phyloP scores from a whole-genome alignment of 1,139 yeast genomes.

The Sugiyamaella japonica region DNA sequence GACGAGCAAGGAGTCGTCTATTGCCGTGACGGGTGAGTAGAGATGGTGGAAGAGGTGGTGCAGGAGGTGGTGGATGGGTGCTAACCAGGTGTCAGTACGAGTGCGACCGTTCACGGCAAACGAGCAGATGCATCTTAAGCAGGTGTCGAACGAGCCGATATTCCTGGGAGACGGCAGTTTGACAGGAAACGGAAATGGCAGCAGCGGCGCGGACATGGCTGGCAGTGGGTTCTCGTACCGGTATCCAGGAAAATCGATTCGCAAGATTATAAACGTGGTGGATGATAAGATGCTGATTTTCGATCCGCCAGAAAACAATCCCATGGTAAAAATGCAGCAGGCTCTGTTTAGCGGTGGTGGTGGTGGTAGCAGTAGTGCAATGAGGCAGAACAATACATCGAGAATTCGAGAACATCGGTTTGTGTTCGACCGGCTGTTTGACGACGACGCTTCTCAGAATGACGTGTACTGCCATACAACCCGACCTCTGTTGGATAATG shows the following conservation, averaged over 20 bases:
- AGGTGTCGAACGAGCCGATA: slow-evolving; percentile 37
- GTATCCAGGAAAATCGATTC: slow-evolving; percentile 38
- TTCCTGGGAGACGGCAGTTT: slow-evolving; percentile 61
- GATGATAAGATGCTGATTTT: slow-evolving; percentile 88
- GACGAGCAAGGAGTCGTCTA: slow-evolving; percentile 16
- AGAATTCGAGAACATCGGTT: slow-evolving; percentile 75
- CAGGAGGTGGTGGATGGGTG: not conserved
- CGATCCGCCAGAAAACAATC: slow-evolving; percentile 82
- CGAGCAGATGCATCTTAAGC: slow-evolving; percentile 50
- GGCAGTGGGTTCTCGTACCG: slow-evolving; percentile 9
- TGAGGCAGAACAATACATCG: slow-evolving; percentile 32
- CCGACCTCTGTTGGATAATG: slow-evolving; percentile 67
- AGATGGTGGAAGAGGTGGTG: not conserved
- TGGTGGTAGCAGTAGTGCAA: slow-evolving; percentile 3
- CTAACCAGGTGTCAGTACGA: slow-evolving; percentile 39
- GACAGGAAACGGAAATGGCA: slow-evolving; percentile 22
- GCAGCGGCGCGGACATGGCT: not conserved
- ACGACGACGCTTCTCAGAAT: slow-evolving; percentile 59
- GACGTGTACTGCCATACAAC: slow-evolving; percentile 71
- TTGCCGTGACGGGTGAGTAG: slow-evolving; percentile 16
- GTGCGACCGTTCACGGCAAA: slow-evolving; percentile 76
- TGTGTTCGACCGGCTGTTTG: slow-evolving; percentile 79
- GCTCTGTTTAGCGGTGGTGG: slow-evolving; percentile 45
- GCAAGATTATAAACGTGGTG: slow-evolving; percentile 76
- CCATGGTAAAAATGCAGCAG: slow-evolving; percentile 60